A percentile compares a stretch with the other conserved stretches of the same genome.
Evolutionary conservation across 768 basidiomycete genomes (phyloP).

Genomic region (Russula lepida): DNA sequence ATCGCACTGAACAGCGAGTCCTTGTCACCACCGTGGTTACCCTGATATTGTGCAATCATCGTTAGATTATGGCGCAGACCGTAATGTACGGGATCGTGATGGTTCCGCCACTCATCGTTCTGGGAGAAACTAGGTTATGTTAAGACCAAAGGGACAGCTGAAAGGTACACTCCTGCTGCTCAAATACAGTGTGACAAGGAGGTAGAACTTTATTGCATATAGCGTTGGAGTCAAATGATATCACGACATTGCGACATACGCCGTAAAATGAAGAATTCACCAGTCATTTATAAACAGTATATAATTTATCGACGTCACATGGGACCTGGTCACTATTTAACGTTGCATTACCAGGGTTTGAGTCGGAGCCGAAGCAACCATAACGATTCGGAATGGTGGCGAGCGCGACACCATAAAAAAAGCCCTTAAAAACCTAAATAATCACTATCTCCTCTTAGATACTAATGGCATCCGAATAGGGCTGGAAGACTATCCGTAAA

Average conservation of each 20-base stretch:
- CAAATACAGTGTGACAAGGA: background rate
- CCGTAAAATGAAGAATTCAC: no score
- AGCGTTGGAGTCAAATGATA: background rate
- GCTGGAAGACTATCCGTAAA: no score
- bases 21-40: background rate
- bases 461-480: no score
- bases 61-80: background rate
- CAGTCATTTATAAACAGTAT: no score
- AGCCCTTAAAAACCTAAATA: no score
- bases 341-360: no score
- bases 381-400: no score
- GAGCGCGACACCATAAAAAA: no score
- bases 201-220: background rate
- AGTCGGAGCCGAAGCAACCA: no score
- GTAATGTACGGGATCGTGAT: background rate
- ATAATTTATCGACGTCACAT: no score
- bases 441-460: no score
- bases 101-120: background rate
- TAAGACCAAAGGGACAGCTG: background rate
- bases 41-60: background rate
- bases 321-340: no score
- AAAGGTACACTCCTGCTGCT: background rate
- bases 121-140: accelerated
- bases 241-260: background rate
- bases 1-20: background rate